Evolutionary conservation across 768 basidiomycete species (phyloP), one percentile per base, ranked within the genome.

Genomic region (Ramaria sp.): DNA sequence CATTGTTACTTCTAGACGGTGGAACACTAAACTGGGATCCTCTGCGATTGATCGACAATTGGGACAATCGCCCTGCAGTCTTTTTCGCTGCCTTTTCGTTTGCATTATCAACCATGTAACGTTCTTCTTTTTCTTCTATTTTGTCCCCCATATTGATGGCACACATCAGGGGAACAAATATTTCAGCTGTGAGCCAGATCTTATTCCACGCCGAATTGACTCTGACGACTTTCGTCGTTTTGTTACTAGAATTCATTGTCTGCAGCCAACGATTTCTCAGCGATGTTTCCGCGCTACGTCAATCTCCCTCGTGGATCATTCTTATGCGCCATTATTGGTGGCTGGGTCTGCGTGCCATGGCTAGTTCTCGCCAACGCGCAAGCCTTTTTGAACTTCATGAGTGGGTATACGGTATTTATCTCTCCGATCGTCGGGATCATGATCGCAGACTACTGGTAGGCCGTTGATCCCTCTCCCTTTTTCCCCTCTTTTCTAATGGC

Each of bases 281-380:
- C 79, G 18, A 69, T 87, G 39, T 78, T 74, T 62, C 90, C 87
- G 27, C 73, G 74, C 55, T 93, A 77, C 58, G 78, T 94, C 69
- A 88, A 93, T 63, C 88, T 92, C 58, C 74, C 78, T 49, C 74
- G 91, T 9, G 92, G 92, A 1, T 82, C 83, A 61, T 67, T 88
- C 57, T 70, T 94, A 30, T 91, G 88, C 58, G 86, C 88, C 0
- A 52, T 93, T 45, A 63, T 94, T 4, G 89, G 90, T 3, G 88
- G 88, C 0, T 94, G 91, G 90, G 80, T 76, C 0, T 66, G 89
- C n/a, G 81, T 79, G 58, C 88, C 90, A 3, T 94, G 90, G 91
- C 81, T 90, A 66, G 89, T 94, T 52, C 71, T 93, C 30, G 73
- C 73, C 15, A 72, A 66, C 22, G 87, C 84, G 0, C 71, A 79